Conservation (phyloP, 305 asterid genomes). For the Petunia hybrid region DNA sequence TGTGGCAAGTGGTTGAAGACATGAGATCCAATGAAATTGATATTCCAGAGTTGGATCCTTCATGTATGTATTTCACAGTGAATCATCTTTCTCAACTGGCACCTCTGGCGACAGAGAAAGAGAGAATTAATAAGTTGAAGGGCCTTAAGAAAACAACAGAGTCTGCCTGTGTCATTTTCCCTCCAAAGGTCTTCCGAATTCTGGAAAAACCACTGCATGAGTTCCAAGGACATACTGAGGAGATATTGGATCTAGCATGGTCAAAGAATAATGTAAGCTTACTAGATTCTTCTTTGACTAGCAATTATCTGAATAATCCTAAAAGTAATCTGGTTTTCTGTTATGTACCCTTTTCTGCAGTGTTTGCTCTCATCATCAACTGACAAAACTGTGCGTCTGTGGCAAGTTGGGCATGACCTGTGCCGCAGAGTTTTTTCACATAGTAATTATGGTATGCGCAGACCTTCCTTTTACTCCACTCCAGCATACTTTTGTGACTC, state of each 20-base stretch:
- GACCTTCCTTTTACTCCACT: neutral
- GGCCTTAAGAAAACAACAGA: slow-evolving; percentile 62
- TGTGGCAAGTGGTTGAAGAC: slow-evolving; percentile 91
- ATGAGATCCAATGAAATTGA: slow-evolving; percentile 69
- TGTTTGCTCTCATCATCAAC: slow-evolving; percentile 82
- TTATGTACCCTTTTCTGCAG: slow-evolving; percentile 54
- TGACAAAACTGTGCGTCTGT: slow-evolving; percentile 94
- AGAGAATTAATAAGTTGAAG: slow-evolving; percentile 48
- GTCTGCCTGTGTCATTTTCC: slow-evolving; percentile 88
- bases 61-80: slow-evolving; percentile 78
- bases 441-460: slow-evolving; percentile 74
- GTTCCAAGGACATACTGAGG: slow-evolving; percentile 77
- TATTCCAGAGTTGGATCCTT: slow-evolving; percentile 76
- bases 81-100: slow-evolving; percentile 75
- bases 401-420: slow-evolving; percentile 82
- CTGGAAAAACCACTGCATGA: slow-evolving; percentile 78
- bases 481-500: slow-evolving; percentile 6
- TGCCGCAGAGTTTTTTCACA: slow-evolving; percentile 85
- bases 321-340: slow-evolving; percentile 28
- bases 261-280: slow-evolving; percentile 76
- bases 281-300: neutral
- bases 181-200: slow-evolving; percentile 81
- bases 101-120: slow-evolving; percentile 66
- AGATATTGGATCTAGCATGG: slow-evolving; percentile 91
- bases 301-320: neutral